phyloP scores from a whole-genome alignment of 371 early-diverging fungal genomes.

The Chytridium lagenaria region DNA sequence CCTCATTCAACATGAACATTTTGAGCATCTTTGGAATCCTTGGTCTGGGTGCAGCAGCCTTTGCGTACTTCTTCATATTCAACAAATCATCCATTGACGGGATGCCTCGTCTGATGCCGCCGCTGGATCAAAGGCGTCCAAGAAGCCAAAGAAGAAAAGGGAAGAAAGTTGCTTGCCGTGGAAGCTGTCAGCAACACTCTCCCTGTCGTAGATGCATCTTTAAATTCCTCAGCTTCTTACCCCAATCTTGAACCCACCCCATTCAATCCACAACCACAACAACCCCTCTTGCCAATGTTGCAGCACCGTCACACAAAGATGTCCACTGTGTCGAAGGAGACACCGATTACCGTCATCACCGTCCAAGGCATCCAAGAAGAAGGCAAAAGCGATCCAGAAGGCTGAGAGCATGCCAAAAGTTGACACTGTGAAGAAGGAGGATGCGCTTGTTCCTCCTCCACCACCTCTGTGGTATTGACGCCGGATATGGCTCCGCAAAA shows the following conservation, averaged over 20 bases:
- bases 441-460: not conserved
- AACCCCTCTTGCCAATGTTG: no score
- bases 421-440: no score
- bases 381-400: not conserved
- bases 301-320: no score
- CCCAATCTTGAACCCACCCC: no score
- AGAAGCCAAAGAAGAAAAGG: not conserved
- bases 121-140: not conserved
- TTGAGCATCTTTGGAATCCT: not conserved
- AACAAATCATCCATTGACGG: not conserved
- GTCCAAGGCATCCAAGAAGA: not conserved
- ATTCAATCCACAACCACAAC: not conserved
- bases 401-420: no score
- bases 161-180: not conserved
- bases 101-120: not conserved
- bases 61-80: conserved; percentile 14
- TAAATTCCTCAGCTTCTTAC: no score
- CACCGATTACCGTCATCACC: not conserved
- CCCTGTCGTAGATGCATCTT: not conserved
- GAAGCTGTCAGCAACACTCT: not conserved
- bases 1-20: not conserved
- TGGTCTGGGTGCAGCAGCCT: not conserved
- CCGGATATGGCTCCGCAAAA: no score
- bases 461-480: no score
- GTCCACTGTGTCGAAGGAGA: not conserved